A percentile compares a stretch with the other conserved stretches of the same genome.
Conservation (phyloP, 805 yeast genomes). For the Jamesozyma piceae region DNA sequence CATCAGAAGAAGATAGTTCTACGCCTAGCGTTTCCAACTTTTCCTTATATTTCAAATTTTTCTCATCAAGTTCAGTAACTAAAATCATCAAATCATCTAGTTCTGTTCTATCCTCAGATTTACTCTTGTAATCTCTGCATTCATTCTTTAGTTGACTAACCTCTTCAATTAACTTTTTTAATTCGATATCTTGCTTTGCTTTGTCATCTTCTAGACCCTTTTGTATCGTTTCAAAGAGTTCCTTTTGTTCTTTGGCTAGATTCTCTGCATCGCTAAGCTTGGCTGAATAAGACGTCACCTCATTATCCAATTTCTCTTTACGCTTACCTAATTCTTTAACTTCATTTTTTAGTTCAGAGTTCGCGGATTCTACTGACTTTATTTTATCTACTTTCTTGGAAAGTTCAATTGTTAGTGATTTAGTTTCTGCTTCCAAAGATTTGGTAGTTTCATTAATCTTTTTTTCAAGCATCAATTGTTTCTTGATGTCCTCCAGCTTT, state of each 20-base stretch:
- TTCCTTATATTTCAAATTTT: conserved; percentile 46
- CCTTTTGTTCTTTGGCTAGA: background rate
- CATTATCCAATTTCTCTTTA: background rate
- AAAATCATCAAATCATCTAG: conserved; percentile 66
- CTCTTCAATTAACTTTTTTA: conserved; percentile 2
- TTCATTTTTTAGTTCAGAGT: background rate
- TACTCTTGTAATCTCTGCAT: conserved; percentile 6
- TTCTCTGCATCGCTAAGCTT: background rate
- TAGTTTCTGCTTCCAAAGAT: background rate
- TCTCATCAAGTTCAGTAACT: conserved; percentile 69
- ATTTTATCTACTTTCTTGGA: background rate
- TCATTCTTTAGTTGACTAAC: conserved; percentile 4
- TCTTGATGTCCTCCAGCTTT: background rate
- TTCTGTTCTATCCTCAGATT: conserved; percentile 17
- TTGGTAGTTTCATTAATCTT: background rate
- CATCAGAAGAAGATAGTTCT: conserved; percentile 63
- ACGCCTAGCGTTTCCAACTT: conserved; percentile 45
- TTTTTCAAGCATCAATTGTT: background rate
- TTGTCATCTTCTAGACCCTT: background rate
- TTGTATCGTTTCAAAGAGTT: background rate
- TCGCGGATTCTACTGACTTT: background rate
- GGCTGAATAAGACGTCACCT: background rate
- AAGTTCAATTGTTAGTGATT: background rate
- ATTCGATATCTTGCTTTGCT: conserved; percentile 2
- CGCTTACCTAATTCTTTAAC: conserved; percentile 2